Conservation (phyloP, 1,284 basidiomycete species). For the Cutaneotrichosporon sp. region DNA sequence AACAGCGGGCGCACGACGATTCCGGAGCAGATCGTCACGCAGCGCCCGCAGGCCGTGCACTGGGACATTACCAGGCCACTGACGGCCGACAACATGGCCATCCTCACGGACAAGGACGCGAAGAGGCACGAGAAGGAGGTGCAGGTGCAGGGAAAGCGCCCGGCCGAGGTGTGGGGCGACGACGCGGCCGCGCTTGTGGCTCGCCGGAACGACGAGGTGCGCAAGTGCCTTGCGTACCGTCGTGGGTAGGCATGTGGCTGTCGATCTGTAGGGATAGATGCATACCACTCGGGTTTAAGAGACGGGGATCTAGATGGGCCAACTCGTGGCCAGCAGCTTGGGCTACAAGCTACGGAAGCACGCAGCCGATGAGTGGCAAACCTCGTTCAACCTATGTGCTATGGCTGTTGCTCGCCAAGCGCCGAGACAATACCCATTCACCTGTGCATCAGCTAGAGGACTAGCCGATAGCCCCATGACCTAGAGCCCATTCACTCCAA, state of each 20-base stretch:
- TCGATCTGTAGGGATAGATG: too few relatives aligned
- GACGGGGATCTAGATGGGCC: too few relatives aligned
- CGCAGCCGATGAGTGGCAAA: too few relatives aligned
- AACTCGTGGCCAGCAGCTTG: too few relatives aligned
- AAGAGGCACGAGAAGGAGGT: slow-evolving; percentile 66
- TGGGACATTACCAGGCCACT: slow-evolving; percentile 73
- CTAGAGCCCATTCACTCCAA: too few relatives aligned
- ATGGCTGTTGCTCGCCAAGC: too few relatives aligned
- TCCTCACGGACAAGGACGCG: slow-evolving; percentile 73
- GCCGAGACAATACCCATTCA: too few relatives aligned
- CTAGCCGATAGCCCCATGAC: too few relatives aligned
- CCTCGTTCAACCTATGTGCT: too few relatives aligned
- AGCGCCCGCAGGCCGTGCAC: slow-evolving; percentile 58
- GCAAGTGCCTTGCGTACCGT: slow-evolving; percentile 54
- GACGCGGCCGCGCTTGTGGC: slow-evolving; percentile 62
- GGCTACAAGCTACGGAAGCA: too few relatives aligned
- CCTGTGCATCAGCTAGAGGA: too few relatives aligned
- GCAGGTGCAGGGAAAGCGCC: slow-evolving; percentile 53
- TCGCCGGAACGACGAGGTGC: slow-evolving; percentile 56
- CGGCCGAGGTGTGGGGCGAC: slow-evolving; percentile 66
- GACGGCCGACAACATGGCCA: slow-evolving; percentile 72
- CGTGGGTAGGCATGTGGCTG: slow-evolving; percentile 22
- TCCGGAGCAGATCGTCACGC: slow-evolving; percentile 71
- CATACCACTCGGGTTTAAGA: too few relatives aligned
- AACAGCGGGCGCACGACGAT: slow-evolving; percentile 75